phyloP scores from a whole-genome alignment of 1,284 basidiomycete genomes.

The Schizophyllum commune region DNA sequence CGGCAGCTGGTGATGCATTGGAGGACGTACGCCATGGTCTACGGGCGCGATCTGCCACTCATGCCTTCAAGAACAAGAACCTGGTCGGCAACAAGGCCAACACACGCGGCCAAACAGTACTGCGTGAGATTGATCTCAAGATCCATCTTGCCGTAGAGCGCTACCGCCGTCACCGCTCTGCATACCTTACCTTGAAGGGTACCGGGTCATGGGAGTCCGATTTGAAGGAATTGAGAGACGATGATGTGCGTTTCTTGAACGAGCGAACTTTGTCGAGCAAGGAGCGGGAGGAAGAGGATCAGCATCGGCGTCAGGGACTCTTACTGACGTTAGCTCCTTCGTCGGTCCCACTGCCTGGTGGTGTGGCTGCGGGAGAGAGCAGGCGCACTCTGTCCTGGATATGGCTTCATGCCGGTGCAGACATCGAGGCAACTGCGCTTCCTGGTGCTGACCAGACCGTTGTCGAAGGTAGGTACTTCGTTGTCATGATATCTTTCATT shows the following conservation, averaged over 20 bases:
- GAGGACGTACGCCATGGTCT: too few species aligned
- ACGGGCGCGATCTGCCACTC: too few species aligned
- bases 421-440: too few species aligned
- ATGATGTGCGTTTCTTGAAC: slow-evolving; percentile 6
- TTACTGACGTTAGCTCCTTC: too few species aligned
- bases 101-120: slow-evolving; percentile 17
- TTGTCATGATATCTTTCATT: too few species aligned
- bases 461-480: too few species aligned
- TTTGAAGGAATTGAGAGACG: slow-evolving; percentile 1
- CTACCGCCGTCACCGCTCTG: slow-evolving; percentile 4
- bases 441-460: too few species aligned
- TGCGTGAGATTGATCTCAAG: slow-evolving; percentile 1
- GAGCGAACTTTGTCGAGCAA: slow-evolving; percentile 5
- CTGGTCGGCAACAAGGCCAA: too few species aligned
- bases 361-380: neutral
- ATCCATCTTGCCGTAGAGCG: slow-evolving; percentile 2
- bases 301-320: too few species aligned
- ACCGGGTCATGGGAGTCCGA: slow-evolving; percentile 2
- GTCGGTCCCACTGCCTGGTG: neutral
- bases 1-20: too few species aligned
- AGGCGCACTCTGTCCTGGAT: slow-evolving; percentile 3
- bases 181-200: neutral
- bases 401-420: neutral
- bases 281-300: slow-evolving; percentile 2
- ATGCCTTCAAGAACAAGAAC: too few species aligned